Evolutionary conservation across 257 asterid genomes (phyloP).

Genomic region (Misopates orontium): DNA sequence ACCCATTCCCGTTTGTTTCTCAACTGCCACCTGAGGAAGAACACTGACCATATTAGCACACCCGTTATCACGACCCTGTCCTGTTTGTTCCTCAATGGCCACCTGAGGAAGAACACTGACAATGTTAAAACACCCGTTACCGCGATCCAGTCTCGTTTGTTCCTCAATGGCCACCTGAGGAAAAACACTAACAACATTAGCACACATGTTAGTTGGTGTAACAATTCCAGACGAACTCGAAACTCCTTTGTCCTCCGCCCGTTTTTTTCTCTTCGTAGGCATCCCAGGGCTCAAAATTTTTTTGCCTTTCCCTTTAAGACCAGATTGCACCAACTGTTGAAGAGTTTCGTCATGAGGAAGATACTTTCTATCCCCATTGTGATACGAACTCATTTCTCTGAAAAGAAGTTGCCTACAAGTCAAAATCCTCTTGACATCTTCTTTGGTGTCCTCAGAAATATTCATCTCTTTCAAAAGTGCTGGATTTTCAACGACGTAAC

Average conservation of each 20-base stretch:
- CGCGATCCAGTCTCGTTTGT: neutral
- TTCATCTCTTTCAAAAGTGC: conserved; percentile 33
- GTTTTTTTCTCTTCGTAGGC: conserved; percentile 36
- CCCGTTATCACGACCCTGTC: neutral
- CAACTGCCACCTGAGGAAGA: conserved; percentile 4
- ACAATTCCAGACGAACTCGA: neutral
- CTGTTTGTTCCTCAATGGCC: conserved; percentile 21
- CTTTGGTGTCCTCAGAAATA: conserved; percentile 33
- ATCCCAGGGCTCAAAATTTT: conserved; percentile 10
- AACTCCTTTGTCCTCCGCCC: conserved; percentile 25
- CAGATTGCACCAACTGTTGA: conserved; percentile 25
- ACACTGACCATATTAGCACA: neutral
- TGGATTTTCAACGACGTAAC: conserved; percentile 42
- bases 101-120: neutral
- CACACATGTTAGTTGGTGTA: neutral
- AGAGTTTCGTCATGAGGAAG: conserved; percentile 43
- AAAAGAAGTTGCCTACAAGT: conserved; percentile 47
- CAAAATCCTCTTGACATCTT: conserved; percentile 42
- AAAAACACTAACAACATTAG: neutral
- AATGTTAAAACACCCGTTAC: neutral
- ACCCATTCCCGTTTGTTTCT: conserved; percentile 12
- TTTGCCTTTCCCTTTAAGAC: conserved; percentile 35
- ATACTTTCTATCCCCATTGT: conserved; percentile 30
- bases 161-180: conserved; percentile 21
- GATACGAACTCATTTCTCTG: conserved; percentile 50